A percentile compares a stretch with the other conserved stretches of the same genome.
Evolutionary conservation across 805 yeast species (phyloP).

Genomic region (Schwanniomyces sp.): DNA sequence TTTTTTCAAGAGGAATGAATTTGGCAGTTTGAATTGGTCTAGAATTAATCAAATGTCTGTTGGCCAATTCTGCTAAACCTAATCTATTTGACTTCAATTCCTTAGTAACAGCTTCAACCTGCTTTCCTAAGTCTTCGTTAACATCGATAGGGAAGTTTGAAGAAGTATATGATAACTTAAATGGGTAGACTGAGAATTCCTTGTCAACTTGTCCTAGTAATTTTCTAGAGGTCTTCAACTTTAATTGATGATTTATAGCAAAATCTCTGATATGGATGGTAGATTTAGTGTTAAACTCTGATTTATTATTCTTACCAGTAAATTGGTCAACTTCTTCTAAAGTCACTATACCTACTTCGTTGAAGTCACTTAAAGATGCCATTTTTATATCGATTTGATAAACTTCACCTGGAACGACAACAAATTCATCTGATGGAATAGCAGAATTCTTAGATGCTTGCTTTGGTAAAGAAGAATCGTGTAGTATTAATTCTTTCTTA

Average conservation of each 20-base stretch:
- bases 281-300: conserved; percentile 57
- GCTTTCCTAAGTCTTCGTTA: conserved; percentile 32
- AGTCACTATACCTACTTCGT: conserved; percentile 66
- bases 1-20: conserved; percentile 67
- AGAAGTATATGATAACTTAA: conserved; percentile 76
- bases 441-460: conserved; percentile 36
- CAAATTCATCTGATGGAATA: conserved; percentile 74
- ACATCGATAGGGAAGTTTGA: conserved; percentile 58
- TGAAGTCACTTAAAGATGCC: conserved; percentile 59
- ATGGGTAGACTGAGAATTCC: conserved; percentile 83
- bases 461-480: conserved; percentile 1
- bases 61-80: conserved; percentile 77
- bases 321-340: conserved; percentile 64
- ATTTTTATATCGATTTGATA: conserved; percentile 81
- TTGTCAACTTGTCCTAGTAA: conserved; percentile 71
- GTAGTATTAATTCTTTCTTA: conserved; percentile 11
- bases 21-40: conserved; percentile 72
- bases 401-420: conserved; percentile 77
- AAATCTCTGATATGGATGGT: conserved; percentile 83
- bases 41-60: conserved; percentile 74
- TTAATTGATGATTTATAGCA: conserved; percentile 76
- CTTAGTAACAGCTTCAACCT: conserved; percentile 45
- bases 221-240: conserved; percentile 70
- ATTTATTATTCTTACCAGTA: conserved; percentile 60
- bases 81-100: conserved; percentile 65